Base-by-base conservation (phyloP, 2,329 filamentous ascomycete genomes). In the Beauveria rudraprayagi region DNA sequence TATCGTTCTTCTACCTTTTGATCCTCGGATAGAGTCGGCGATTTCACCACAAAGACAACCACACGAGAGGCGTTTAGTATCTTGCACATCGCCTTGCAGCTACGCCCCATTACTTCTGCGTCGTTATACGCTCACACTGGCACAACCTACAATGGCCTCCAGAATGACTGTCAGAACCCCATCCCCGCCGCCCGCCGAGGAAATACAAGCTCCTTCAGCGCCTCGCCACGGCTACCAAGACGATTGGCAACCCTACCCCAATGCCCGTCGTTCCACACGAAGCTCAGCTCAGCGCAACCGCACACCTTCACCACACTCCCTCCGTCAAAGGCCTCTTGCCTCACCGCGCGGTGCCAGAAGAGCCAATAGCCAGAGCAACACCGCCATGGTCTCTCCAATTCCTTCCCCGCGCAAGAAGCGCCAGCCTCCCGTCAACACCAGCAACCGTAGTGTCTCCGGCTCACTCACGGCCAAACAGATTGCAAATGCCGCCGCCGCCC, bases 241-340 rank as follows among this genome's bases (percentile, higher is more conserved):
- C 73, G 75, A 79, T 64, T 92, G 87, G 79, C 83, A 90, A 69
- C 89, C 89, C 50, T 92, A 86, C 70, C 85, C 86, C 63, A 86
- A 87, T 60, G 83, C 88, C 71, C 68, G 89, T 86, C 4, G 81
- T 22, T 47, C 58, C 28, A 60, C 82, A 63, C 83, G 88, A 66
- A 80, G 90, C 66, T 83, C 83, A 61, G 78, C 79, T 47, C 81
- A 85, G 67, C 78, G 79, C 65, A 74, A 78, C 68, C 80, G 79
- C 72, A 87, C 84, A 1, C 83, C 84, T 24, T 85, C 83, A 4
- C 82, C 84, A 16, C 65, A 69, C 65, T 65, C 74, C 65, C 67
- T 76, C 63, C 67, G 70, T 65, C 72, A 73, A 69, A 65, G 68
- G 30, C 65, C 66, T 17, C 54, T 62, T 52, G 66, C 68, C 68